Base-by-base conservation (phyloP, 257 asterid species). In the Linaria vulgaris region DNA sequence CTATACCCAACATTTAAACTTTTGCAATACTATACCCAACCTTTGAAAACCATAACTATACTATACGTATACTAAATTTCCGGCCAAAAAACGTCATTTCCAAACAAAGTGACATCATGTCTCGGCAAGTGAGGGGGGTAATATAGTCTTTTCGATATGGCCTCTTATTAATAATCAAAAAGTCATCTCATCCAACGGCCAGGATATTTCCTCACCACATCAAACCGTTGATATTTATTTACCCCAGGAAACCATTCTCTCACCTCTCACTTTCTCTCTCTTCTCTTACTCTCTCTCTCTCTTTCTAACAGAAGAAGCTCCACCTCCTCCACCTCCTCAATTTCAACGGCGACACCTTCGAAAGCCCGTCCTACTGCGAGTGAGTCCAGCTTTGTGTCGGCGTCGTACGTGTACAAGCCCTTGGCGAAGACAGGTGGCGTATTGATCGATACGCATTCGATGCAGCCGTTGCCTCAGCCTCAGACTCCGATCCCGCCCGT, bases 311-410 rank as follows among this genome's bases (percentile, higher is more conserved):
- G n/a, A n/a, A n/a, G n/a, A n/a, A n/a, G n/a, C n/a, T n/a, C n/a
- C n/a, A n/a, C n/a, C n/a, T n/a, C n/a, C n/a, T n/a, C n/a, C n/a
- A n/a, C n/a, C n/a, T n/a, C n/a, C n/a, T n/a, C 47, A 87, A 77
- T 69, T 90, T 90, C 58, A 90, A 84, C 74, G 95, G 95, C 12
- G 95, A 90, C 85, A 73, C 80, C 30, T 90, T 83, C 37, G 95
- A 87, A 82, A 79, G 95, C 75, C 95, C 91, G 45, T 70, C 76
- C 67, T 87, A 78, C 88, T 90, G 95, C 82, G 0, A 81, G 89
- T 37, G 89, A 83, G 48, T 75, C 88, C 9, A 68, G 79, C 16
- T 22, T 77, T 5, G n/a, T n/a, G n/a, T 78, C 76, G 4, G 34
- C 6, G 34, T 61, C 83, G 24, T 76, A 56, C 3, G 68, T 82